phyloP scores from a whole-genome alignment of 306 rosid species.

The Cicer cuneatum region DNA sequence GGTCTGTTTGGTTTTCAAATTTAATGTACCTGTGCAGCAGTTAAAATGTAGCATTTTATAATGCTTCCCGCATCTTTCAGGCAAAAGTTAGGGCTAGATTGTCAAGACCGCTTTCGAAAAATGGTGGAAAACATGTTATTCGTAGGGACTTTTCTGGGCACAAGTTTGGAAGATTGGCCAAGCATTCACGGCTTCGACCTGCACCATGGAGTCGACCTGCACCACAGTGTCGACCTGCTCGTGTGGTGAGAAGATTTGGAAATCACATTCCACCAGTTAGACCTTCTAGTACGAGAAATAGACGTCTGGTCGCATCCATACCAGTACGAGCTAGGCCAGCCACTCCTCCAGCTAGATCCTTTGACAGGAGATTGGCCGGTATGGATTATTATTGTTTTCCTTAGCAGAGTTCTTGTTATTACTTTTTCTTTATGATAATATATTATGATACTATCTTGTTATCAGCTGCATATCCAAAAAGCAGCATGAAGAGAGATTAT shows the following conservation, averaged over 20 bases:
- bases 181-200: constrained; percentile 70
- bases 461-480: constrained; percentile 77
- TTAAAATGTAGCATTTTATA: constrained; percentile 25
- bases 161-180: constrained; percentile 53
- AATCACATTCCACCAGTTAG: constrained; percentile 65
- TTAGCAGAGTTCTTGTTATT: constrained; percentile 27
- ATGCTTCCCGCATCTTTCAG: constrained; percentile 50
- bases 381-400: constrained; percentile 11
- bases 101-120: constrained; percentile 85
- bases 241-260: constrained; percentile 59
- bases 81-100: constrained; percentile 96
- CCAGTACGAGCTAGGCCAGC: constrained; percentile 66
- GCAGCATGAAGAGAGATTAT: constrained; percentile 81
- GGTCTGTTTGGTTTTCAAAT: constrained; percentile 56
- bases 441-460: constrained; percentile 34
- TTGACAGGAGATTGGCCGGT: constrained; percentile 81
- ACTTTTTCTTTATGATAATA: constrained; percentile 18
- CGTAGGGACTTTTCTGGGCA: constrained; percentile 67
- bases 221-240: constrained; percentile 59
- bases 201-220: constrained; percentile 58
- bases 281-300: constrained; percentile 68
- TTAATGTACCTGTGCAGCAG: background rate
- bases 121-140: constrained; percentile 66
- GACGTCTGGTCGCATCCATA: constrained; percentile 65
- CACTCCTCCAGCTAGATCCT: constrained; percentile 74